Percentiles rank a stretch among this genome's conserved stretches.
phyloP scores from a whole-genome alignment of 108 stramenopile genomes.

The Epithemia pelagica region DNA sequence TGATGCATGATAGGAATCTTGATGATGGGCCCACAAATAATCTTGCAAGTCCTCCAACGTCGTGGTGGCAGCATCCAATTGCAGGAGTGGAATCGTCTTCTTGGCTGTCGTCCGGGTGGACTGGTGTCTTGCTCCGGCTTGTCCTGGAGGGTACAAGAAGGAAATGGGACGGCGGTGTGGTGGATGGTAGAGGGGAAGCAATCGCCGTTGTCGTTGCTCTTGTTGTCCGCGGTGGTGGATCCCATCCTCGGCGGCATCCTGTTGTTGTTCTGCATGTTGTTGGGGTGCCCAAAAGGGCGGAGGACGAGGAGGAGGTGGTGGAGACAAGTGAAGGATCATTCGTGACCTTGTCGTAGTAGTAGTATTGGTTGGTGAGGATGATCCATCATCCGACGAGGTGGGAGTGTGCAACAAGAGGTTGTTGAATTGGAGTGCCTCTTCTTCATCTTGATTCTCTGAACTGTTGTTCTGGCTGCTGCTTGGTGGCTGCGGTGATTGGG shows the following conservation, averaged over 20 bases:
- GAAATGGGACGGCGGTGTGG: neutral
- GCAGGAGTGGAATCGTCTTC: neutral
- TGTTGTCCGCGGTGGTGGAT: neutral
- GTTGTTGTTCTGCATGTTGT: neutral
- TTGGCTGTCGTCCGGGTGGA: neutral
- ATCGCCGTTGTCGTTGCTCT: neutral
- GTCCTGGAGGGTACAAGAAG: neutral
- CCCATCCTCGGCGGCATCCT: too few species aligned
- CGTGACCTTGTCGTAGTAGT: too few species aligned
- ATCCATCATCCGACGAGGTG: too few species aligned
- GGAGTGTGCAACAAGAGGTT: too few species aligned
- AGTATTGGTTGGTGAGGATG: too few species aligned
- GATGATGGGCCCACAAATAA: neutral
- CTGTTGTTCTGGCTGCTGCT: too few species aligned
- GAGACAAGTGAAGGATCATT: too few species aligned
- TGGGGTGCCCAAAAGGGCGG: neutral
- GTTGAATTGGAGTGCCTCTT: too few species aligned
- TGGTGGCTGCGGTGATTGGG: too few species aligned
- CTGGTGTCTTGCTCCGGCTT: neutral
- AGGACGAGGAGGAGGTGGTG: neutral
- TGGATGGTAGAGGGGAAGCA: neutral
- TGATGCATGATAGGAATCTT: neutral
- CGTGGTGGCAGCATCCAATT: neutral
- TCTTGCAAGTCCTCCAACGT: neutral
- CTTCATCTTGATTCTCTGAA: too few species aligned